These are phyloP conservation scores for Boletellus emodensis DNA, from an alignment of 768 basidiomycete species.

Conservation along the genomic window DNA sequence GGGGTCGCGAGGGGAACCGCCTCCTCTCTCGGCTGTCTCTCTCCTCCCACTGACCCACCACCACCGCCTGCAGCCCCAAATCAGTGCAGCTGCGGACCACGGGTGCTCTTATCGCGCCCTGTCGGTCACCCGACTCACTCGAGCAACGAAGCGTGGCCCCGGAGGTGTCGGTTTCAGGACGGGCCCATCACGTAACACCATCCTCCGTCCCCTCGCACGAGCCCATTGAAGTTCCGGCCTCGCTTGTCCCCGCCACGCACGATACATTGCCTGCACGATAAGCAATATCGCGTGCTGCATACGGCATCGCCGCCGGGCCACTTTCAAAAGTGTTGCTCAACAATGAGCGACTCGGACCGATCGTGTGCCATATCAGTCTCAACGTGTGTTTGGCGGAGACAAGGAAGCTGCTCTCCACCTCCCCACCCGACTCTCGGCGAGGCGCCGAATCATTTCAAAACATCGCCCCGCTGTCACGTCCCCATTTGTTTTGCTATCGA, in stretches of 20 bases:
- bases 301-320: no score
- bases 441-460: background rate
- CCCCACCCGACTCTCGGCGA: background rate
- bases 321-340: no score
- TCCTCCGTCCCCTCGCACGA: background rate
- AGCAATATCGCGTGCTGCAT: background rate
- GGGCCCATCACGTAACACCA: background rate
- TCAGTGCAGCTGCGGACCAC: background rate
- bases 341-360: background rate
- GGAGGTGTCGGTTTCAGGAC: background rate
- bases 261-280: background rate
- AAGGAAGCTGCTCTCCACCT: background rate
- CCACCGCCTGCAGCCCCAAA: background rate
- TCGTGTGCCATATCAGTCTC: background rate
- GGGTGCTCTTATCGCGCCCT: background rate
- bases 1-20: constrained; percentile 9
- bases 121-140: background rate
- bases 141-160: background rate
- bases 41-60: background rate
- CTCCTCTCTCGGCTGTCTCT: constrained; percentile 1
- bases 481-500: no score
- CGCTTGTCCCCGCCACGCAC: no score
- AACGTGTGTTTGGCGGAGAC: no score
- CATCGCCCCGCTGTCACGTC: background rate
- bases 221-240: no score